Conservation (phyloP, 768 basidiomycete species). For the Cyclocybe aegerita region DNA sequence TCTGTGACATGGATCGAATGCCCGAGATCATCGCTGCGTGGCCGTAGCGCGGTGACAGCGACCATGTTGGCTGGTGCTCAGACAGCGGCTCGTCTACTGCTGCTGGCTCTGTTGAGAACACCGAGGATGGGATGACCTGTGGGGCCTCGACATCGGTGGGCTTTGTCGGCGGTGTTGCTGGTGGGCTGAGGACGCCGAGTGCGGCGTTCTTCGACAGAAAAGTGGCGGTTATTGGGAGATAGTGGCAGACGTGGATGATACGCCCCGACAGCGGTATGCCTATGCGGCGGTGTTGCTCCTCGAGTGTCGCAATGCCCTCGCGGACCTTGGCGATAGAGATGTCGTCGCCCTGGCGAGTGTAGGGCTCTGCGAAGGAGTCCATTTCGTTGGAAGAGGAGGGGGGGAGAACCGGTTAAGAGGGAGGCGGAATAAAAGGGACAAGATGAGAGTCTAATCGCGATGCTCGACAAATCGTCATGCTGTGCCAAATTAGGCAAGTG, state of each 20-base stretch:
- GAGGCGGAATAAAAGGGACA: conserved; percentile 8
- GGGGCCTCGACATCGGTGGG: conserved; percentile 43
- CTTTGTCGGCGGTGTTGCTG: conserved; percentile 71
- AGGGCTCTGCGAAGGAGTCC: conserved; percentile 76
- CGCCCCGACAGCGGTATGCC: conserved; percentile 81
- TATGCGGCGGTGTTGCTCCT: conserved; percentile 66
- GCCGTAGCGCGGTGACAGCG: conserved; percentile 75
- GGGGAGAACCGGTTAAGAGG: conserved; percentile 5
- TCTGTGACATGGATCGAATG: conserved; percentile 77
- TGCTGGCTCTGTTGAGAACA: too few species aligned
- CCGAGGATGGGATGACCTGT: background rate
- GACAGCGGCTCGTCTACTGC: too few species aligned
- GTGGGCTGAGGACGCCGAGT: conserved; percentile 64
- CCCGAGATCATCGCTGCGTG: conserved; percentile 96
- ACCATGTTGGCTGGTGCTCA: conserved; percentile 50
- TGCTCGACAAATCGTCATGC: conserved; percentile 26
- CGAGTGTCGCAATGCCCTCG: conserved; percentile 67
- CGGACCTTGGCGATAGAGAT: conserved; percentile 74
- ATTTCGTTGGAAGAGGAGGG: conserved; percentile 30
- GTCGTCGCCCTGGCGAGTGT: conserved; percentile 62
- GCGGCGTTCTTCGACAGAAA: conserved; percentile 35
- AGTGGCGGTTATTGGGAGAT: conserved; percentile 77
- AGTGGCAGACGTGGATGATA: conserved; percentile 90
- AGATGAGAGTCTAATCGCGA: conserved; percentile 18
- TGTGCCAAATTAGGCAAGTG: conserved; percentile 16